Evolutionary conservation across 2,329 filamentous ascomycete genomes (phyloP), one percentile per base, ranked within the genome.

Genomic region (Neonectria neomacrospora): DNA sequence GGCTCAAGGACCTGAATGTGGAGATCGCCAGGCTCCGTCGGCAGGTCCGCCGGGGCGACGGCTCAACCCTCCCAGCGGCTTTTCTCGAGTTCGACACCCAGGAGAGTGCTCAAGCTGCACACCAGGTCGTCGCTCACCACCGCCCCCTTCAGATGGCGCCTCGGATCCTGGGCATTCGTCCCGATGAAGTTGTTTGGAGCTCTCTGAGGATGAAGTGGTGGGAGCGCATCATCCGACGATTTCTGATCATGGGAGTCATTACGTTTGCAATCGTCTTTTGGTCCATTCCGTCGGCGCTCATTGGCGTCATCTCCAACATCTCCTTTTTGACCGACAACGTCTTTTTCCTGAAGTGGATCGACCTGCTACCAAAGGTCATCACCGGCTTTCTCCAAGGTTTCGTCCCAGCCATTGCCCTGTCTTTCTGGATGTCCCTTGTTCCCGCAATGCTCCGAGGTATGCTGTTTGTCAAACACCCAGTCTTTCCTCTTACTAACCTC

Each of bases 1-100:
- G 79, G 4, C 71, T 82, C 2, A 76, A 77, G 26, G 74, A 80
- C 2, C 71, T 82, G 14, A 81, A 80, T 50, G 64, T 74, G 0
- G 75, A 79, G 16, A 82, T 82, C 30, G 77, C 72, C 64, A 91
- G 96, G 77, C 87, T 97, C 55, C 87, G 90, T 67, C 88, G 89
- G 52, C 86, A 96, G 47, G 90, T 91, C 55, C 90, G 91, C 0
- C 85, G 91, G 64, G 90, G 93, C 30, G 85, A 91, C 41, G 88
- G 84, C 48, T 86, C 88, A 64, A 86, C 88, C 66, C 82, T 93
- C 32, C 88, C 90, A 14, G 90, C 93, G 22, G 92, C 96, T 11
- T 99, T 99, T 72, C 89, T 99, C 67, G 94, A 98, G 76, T 99
- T 98, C 74, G 85, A 87, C 65, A 88, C 86, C 2, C 93, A 97